These are phyloP conservation scores for Multifurca ochricompacta DNA, from an alignment of 768 basidiomycete genomes.

Conservation along the genomic window DNA sequence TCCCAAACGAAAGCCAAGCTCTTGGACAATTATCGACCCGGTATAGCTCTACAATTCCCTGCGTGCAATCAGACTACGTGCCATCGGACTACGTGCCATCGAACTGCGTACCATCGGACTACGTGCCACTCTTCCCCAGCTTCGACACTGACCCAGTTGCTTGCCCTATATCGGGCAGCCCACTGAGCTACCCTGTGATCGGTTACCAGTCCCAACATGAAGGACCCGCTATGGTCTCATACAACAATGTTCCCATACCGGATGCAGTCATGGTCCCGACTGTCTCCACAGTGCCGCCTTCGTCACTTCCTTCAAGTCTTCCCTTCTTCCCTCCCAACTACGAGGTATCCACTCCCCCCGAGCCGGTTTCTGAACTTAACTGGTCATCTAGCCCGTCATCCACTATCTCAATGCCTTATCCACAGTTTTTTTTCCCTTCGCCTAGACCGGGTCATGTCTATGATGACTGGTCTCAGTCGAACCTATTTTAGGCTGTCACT, in stretches of 20 bases:
- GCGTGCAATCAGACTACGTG: background rate
- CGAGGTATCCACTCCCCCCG: background rate
- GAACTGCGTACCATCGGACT: background rate
- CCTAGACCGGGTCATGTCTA: background rate
- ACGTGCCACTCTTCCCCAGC: background rate
- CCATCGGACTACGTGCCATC: too few species aligned
- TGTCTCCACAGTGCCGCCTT: background rate
- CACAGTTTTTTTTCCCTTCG: background rate
- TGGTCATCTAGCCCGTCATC: background rate
- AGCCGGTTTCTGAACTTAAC: background rate
- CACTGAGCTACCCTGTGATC: background rate
- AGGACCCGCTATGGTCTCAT: background rate
- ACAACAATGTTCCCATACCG: background rate
- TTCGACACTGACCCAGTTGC: background rate
- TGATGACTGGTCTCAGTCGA: background rate
- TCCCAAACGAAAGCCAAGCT: background rate
- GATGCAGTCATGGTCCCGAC: background rate
- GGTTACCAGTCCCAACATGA: background rate
- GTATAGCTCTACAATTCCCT: background rate
- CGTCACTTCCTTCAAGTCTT: background rate
- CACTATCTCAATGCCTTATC: background rate
- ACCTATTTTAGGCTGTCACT: background rate
- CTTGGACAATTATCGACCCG: background rate
- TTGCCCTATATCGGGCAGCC: background rate
- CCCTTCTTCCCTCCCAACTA: background rate